A percentile compares a stretch with the other conserved stretches of the same genome.
These are phyloP conservation scores for Phlebiopsis flavidoalba DNA, from an alignment of 768 basidiomycete species.

Conservation along the genomic window DNA sequence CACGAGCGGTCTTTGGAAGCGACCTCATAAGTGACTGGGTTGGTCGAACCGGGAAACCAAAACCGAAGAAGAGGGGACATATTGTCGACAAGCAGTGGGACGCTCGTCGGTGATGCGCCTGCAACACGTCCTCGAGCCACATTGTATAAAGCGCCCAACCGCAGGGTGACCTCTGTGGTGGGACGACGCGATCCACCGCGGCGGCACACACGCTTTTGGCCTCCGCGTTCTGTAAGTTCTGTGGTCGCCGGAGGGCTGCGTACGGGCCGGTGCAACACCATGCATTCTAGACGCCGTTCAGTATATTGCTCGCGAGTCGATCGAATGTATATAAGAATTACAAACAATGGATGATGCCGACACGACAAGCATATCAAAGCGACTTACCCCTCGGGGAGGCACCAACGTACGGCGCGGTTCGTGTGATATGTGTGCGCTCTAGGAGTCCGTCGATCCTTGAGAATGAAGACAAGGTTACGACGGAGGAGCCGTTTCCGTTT, in stretches of 20 bases:
- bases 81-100: constrained; percentile 3
- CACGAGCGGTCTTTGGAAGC: constrained; percentile 25
- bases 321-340: no score
- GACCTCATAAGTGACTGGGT: constrained; percentile 26
- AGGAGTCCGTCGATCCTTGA: neutral
- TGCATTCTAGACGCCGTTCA: neutral
- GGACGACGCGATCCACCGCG: neutral
- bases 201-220: neutral
- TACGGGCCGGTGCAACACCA: neutral
- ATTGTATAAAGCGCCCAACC: neutral
- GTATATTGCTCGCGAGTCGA: neutral
- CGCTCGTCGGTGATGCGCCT: constrained; percentile 8
- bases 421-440: neutral
- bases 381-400: no score
- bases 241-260: neutral
- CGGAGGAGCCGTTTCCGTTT: constrained; percentile 40
- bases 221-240: neutral
- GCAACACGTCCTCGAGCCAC: constrained; percentile 11
- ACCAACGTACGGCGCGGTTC: no score
- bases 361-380: no score
- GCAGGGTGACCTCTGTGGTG: constrained; percentile 1
- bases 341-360: no score
- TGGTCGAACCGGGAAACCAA: neutral
- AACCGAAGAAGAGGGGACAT: neutral
- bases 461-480: neutral